phyloP scores from a whole-genome alignment of 2,329 filamentous ascomycete species.

The Knufia petricola region DNA sequence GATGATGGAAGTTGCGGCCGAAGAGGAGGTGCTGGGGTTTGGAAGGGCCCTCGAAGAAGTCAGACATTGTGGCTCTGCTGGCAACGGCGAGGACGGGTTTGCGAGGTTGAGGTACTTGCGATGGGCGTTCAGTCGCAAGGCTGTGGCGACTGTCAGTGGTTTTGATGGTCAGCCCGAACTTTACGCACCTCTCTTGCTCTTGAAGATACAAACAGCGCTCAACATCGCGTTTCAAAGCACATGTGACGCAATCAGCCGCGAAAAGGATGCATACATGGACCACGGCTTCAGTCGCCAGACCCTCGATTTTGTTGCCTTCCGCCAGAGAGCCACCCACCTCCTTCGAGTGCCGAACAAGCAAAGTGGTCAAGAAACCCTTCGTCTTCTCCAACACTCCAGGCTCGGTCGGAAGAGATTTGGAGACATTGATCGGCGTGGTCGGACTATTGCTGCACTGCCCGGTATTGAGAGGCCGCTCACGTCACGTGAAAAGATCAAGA shows the following conservation, averaged over 20 bases:
- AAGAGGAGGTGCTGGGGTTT: background rate
- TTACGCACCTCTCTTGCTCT: constrained; percentile 1
- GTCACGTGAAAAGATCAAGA: background rate
- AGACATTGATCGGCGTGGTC: background rate
- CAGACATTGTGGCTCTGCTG: background rate
- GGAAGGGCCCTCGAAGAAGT: background rate
- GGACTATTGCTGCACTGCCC: background rate
- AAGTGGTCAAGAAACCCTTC: background rate
- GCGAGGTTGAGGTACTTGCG: background rate
- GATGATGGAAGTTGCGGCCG: background rate
- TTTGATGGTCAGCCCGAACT: background rate
- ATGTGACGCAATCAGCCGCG: background rate
- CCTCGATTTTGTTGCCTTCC: background rate
- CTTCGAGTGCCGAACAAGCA: constrained; percentile 3
- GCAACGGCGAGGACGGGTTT: background rate
- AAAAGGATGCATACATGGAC: background rate
- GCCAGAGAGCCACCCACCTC: background rate
- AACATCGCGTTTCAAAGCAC: constrained; percentile 1
- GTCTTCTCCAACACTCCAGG: background rate
- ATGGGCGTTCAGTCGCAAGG: background rate
- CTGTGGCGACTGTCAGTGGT: background rate
- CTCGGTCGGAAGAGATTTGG: background rate
- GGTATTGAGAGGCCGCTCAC: constrained; percentile 5
- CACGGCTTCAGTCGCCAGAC: background rate
- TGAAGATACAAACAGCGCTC: constrained; percentile 1